Percentiles rank a stretch among this genome's conserved stretches.
phyloP scores from a whole-genome alignment of 179 eudicot species.

The Patellifolia procumbens region DNA sequence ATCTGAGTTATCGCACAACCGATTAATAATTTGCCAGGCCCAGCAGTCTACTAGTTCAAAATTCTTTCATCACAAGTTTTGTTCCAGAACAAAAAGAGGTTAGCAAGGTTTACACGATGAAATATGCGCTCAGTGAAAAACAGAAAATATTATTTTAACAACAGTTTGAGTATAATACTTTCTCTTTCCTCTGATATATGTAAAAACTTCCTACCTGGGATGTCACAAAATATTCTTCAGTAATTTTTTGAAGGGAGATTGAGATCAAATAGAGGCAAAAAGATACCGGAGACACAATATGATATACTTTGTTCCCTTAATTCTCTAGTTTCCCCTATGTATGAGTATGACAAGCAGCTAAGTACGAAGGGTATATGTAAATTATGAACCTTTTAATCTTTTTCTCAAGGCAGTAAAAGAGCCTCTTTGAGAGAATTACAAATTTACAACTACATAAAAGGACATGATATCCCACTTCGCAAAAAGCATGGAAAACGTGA shows the following conservation, averaged over 20 bases:
- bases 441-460: background rate
- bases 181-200: background rate
- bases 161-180: background rate
- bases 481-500: background rate
- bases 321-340: background rate
- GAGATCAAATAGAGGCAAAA: background rate
- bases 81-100: background rate
- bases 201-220: background rate
- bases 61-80: background rate
- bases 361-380: background rate
- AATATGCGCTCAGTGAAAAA: background rate
- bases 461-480: background rate
- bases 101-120: background rate
- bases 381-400: background rate
- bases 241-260: background rate
- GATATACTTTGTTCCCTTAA: background rate
- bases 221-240: background rate
- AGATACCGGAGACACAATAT: background rate
- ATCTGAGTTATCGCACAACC: conserved; percentile 1
- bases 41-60: background rate
- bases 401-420: background rate
- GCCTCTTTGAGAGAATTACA: background rate
- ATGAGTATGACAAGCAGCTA: background rate
- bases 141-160: background rate
- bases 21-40: background rate